Evolutionary conservation across 352 stramenopile genomes (phyloP).

Genomic region (Pilasporangium apinafurcum): DNA sequence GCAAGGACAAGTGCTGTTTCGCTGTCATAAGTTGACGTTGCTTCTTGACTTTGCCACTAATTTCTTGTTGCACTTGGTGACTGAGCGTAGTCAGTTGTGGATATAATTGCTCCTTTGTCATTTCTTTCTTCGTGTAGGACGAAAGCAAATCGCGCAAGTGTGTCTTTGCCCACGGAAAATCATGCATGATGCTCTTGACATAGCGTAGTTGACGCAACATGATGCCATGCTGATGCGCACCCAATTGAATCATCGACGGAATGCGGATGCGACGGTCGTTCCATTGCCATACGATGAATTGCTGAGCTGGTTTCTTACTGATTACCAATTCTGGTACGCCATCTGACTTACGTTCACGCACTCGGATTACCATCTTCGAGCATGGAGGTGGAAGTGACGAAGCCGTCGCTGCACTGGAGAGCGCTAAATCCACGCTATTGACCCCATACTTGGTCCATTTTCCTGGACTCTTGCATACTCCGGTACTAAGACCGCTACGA

Average conservation of each 20-base stretch:
- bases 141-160: slow-evolving; percentile 57
- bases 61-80: slow-evolving; percentile 58
- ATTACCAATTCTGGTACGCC: slow-evolving; percentile 59
- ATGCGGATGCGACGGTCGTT: slow-evolving; percentile 47
- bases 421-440: neutral
- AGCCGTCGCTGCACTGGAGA: slow-evolving; percentile 1
- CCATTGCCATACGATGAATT: slow-evolving; percentile 54
- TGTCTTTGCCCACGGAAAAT: slow-evolving; percentile 77
- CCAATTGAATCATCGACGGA: slow-evolving; percentile 47
- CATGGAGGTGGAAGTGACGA: slow-evolving; percentile 5
- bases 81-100: slow-evolving; percentile 69
- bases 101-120: slow-evolving; percentile 72
- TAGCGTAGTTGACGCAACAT: slow-evolving; percentile 82
- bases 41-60: slow-evolving; percentile 28
- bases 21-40: slow-evolving; percentile 33
- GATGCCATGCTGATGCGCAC: slow-evolving; percentile 66
- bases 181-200: slow-evolving; percentile 78
- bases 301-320: slow-evolving; percentile 40
- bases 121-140: slow-evolving; percentile 65
- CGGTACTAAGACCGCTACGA: slow-evolving; percentile 3
- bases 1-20: slow-evolving; percentile 62
- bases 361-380: slow-evolving; percentile 50
- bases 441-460: slow-evolving; percentile 5
- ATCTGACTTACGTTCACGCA: slow-evolving; percentile 38
- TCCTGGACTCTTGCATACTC: slow-evolving; percentile 1